These are phyloP conservation scores for Pholiota conissans DNA, from an alignment of 768 basidiomycete species.

Conservation along the genomic window DNA sequence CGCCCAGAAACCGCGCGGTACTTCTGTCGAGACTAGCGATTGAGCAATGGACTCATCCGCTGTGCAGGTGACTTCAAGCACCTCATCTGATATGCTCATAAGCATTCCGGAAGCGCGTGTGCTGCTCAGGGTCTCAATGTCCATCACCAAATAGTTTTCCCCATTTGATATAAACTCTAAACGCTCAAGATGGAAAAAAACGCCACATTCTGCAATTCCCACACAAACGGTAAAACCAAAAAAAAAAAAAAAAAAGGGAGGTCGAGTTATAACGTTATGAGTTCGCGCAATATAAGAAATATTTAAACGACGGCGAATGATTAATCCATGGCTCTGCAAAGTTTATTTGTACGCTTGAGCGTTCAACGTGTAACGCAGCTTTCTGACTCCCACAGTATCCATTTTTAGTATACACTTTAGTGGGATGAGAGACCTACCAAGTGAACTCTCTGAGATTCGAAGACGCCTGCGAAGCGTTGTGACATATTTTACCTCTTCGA, in stretches of 20 bases:
- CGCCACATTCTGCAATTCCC: slow-evolving; percentile 11
- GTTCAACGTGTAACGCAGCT: background rate
- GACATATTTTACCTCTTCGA: background rate
- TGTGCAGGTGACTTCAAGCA: background rate
- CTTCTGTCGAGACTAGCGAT: no score
- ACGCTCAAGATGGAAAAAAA: slow-evolving; percentile 15
- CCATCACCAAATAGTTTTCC: background rate
- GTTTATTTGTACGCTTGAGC: no score
- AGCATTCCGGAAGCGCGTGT: background rate
- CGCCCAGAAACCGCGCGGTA: no score
- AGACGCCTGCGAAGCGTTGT: background rate
- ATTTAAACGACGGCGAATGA: no score
- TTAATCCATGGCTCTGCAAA: background rate
- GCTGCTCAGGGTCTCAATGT: background rate
- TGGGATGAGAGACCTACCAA: background rate
- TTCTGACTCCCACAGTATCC: background rate
- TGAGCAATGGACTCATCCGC: no score
- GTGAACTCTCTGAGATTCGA: background rate
- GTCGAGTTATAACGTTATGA: no score
- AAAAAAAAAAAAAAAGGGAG: no score
- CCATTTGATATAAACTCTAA: slow-evolving; percentile 8
- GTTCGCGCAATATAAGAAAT: background rate
- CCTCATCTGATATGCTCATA: background rate
- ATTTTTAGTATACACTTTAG: background rate
- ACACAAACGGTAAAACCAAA: no score